Evolutionary conservation across 176 grass and related monocot genomes (phyloP).

Genomic region (Chrysopogon serrulatus): DNA sequence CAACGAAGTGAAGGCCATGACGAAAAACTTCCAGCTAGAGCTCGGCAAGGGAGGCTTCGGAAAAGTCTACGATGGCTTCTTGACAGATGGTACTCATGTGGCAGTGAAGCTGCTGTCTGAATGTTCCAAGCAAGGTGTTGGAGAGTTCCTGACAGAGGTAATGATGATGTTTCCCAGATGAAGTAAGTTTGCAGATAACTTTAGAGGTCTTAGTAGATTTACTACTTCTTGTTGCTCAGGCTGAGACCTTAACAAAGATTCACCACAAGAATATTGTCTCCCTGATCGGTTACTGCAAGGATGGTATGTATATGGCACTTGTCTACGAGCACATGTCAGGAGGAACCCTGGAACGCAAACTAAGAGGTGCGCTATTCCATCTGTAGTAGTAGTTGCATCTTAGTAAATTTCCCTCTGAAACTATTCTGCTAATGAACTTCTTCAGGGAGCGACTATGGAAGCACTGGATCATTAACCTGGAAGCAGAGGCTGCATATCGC

Average conservation of each 20-base stretch:
- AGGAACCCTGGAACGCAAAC: constrained; percentile 45
- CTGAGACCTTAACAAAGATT: constrained; percentile 47
- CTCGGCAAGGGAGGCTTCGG: constrained; percentile 69
- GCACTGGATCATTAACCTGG: constrained; percentile 25
- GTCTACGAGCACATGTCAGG: constrained; percentile 69
- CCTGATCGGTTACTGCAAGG: constrained; percentile 67
- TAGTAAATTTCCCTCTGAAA: too few relatives aligned
- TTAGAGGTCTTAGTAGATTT: too few relatives aligned
- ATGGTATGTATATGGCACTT: constrained; percentile 52
- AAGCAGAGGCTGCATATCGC: constrained; percentile 35
- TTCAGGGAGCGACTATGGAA: constrained; percentile 5
- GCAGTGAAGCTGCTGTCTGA: constrained; percentile 58
- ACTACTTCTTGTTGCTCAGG: constrained; percentile 23
- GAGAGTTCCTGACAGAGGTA: constrained; percentile 70
- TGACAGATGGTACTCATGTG: constrained; percentile 55
- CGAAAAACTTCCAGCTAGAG: constrained; percentile 46
- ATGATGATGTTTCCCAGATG: not conserved
- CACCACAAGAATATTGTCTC: constrained; percentile 70
- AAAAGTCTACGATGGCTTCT: constrained; percentile 41
- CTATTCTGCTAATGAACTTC: too few relatives aligned
- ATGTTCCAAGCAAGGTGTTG: constrained; percentile 38
- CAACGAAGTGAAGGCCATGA: constrained; percentile 42
- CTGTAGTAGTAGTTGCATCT: too few relatives aligned
- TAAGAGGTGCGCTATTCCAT: not conserved
- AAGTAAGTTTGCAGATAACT: too few relatives aligned